Conservation (phyloP, 129 eudicot genomes). For the Calendula officinalis region DNA sequence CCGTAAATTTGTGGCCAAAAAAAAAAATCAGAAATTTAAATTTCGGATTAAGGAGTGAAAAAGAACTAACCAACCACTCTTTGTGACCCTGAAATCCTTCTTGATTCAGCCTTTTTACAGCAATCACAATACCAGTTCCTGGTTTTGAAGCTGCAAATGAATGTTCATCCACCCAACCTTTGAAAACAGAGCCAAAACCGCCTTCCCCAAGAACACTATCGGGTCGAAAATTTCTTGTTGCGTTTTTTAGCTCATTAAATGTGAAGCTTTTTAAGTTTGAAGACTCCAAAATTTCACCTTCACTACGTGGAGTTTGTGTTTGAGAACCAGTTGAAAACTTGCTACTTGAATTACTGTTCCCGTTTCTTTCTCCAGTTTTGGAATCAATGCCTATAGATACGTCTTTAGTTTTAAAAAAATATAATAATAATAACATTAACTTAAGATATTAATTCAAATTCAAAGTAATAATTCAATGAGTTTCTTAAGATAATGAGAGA, state of each 20-base stretch:
- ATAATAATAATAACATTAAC: neutral
- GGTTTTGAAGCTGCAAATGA: conserved; percentile 66
- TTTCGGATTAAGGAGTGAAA: neutral
- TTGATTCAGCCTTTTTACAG: conserved; percentile 77
- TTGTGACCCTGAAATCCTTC: conserved; percentile 89
- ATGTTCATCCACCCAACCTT: conserved; percentile 87
- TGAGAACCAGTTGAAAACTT: conserved; percentile 53
- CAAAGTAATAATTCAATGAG: too few species aligned
- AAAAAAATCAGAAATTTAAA: too few species aligned
- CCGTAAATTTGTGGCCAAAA: too few species aligned
- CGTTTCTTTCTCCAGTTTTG: conserved; percentile 46
- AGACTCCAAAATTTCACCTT: conserved; percentile 72
- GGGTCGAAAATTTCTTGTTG: conserved; percentile 76
- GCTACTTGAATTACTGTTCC: conserved; percentile 57
- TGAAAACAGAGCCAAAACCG: conserved; percentile 84
- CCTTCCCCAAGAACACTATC: conserved; percentile 86
- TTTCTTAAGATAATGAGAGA: too few species aligned
- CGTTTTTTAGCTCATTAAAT: conserved; percentile 52
- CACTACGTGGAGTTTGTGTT: conserved; percentile 63
- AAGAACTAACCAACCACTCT: conserved; percentile 74
- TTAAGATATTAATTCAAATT: neutral
- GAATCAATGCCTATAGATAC: conserved; percentile 40
- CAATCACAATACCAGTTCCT: conserved; percentile 61
- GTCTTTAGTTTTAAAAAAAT: neutral
- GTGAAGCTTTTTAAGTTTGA: conserved; percentile 70